A percentile compares a stretch with the other conserved stretches of the same genome.
Conservation (phyloP, 1,284 basidiomycete genomes). For the Leccinum ponderosum region DNA sequence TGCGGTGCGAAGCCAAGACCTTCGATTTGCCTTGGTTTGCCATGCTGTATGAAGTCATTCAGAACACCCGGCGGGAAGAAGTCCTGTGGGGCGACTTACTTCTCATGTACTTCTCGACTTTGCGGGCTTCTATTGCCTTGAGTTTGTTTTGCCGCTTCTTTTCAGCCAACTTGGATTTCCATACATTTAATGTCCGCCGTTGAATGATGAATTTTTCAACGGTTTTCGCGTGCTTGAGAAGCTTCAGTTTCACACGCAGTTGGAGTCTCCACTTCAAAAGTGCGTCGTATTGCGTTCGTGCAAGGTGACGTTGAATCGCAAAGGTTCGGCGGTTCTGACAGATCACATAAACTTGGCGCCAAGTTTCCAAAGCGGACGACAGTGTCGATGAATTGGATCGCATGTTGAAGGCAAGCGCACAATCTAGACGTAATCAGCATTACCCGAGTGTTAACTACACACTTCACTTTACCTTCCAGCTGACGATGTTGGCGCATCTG, state of each 20-base stretch:
- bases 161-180: slow-evolving; percentile 53
- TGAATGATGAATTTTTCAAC: slow-evolving; percentile 55
- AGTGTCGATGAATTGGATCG: slow-evolving; percentile 45
- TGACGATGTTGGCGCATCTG: slow-evolving; percentile 43
- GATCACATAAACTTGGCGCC: slow-evolving; percentile 47
- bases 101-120: slow-evolving; percentile 43
- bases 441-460: background rate
- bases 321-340: slow-evolving; percentile 53
- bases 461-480: slow-evolving; percentile 44
- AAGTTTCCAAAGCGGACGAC: slow-evolving; percentile 44
- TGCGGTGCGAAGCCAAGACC: slow-evolving; percentile 26
- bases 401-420: slow-evolving; percentile 53
- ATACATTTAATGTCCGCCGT: slow-evolving; percentile 51
- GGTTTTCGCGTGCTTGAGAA: slow-evolving; percentile 58
- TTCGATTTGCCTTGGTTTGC: slow-evolving; percentile 38
- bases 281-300: slow-evolving; percentile 46
- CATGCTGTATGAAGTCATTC: slow-evolving; percentile 43
- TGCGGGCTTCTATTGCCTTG: slow-evolving; percentile 42
- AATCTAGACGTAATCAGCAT: slow-evolving; percentile 38
- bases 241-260: slow-evolving; percentile 51
- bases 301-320: slow-evolving; percentile 51
- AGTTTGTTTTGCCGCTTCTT: slow-evolving; percentile 49
- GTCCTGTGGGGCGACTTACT: slow-evolving; percentile 38
- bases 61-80: slow-evolving; percentile 11
- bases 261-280: slow-evolving; percentile 60